Evolutionary conservation across 352 stramenopile genomes (phyloP).

Genomic region (Pythium aristosporum): DNA sequence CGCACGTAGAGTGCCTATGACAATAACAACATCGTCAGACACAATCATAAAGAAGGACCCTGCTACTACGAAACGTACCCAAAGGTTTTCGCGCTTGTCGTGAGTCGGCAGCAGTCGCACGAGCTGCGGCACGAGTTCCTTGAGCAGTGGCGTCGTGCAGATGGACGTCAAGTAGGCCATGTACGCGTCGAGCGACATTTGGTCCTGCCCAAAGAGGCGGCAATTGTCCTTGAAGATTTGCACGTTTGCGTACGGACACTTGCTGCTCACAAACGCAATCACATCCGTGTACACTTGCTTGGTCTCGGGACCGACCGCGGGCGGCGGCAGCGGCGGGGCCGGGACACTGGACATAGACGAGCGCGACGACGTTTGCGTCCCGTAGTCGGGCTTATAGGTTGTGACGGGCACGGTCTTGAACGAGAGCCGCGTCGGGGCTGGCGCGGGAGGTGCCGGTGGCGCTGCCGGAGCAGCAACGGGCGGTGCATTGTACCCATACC

Average conservation of each 20-base stretch:
- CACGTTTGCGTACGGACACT: conserved; percentile 80
- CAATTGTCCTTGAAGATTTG: conserved; percentile 89
- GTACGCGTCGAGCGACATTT: conserved; percentile 83
- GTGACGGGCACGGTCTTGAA: conserved; percentile 35
- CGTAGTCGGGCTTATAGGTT: conserved; percentile 24
- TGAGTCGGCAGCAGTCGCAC: conserved; percentile 81
- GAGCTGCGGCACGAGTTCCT: conserved; percentile 79
- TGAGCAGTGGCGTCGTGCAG: conserved; percentile 64
- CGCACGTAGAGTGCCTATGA: conserved; percentile 47
- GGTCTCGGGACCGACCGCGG: conserved; percentile 63
- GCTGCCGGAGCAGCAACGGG: conserved; percentile 12
- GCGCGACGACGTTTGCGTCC: conserved; percentile 6
- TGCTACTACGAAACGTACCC: conserved; percentile 38
- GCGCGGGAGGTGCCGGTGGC: neutral
- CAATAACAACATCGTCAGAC: conserved; percentile 3
- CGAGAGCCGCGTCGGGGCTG: conserved; percentile 10
- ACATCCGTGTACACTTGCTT: conserved; percentile 84
- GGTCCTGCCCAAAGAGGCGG: conserved; percentile 80
- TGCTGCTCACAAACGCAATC: conserved; percentile 72
- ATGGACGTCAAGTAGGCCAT: conserved; percentile 84
- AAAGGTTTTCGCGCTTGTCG: conserved; percentile 81
- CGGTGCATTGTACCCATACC: conserved; percentile 16
- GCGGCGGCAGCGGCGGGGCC: conserved; percentile 46
- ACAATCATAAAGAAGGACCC: neutral
- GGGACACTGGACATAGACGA: conserved; percentile 36